phyloP scores from a whole-genome alignment of 2,329 filamentous ascomycete species.

The Ophiocordyceps camponoti-floridani region DNA sequence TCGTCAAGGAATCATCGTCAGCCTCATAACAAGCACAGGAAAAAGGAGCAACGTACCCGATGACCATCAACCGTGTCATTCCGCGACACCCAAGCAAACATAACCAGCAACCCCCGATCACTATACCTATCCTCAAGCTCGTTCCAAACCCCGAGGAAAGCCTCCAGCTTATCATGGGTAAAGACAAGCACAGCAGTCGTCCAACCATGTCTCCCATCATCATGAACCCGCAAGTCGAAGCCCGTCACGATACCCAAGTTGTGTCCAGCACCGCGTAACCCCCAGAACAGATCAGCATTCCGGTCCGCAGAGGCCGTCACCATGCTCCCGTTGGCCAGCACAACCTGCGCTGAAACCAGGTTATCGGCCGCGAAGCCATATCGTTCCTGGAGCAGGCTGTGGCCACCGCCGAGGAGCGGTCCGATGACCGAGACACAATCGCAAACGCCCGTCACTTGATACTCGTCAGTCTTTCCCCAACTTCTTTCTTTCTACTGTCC shows the following conservation, averaged over 20 bases:
- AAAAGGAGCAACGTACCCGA: background rate
- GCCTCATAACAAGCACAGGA: background rate
- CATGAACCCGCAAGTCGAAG: slow-evolving; percentile 12
- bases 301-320: slow-evolving; percentile 5
- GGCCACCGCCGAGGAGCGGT: slow-evolving; percentile 1
- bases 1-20: background rate
- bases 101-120: background rate
- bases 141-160: slow-evolving; percentile 1
- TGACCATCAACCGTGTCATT: background rate
- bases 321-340: slow-evolving; percentile 12
- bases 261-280: slow-evolving; percentile 12
- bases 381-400: background rate
- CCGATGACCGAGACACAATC: background rate
- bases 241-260: slow-evolving; percentile 16
- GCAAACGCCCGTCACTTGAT: background rate
- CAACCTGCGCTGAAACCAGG: slow-evolving; percentile 13
- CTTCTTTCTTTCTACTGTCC: background rate
- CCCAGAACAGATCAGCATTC: slow-evolving; percentile 17
- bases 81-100: background rate
- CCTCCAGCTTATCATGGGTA: slow-evolving; percentile 1
- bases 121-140: background rate
- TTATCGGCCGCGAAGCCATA: slow-evolving; percentile 14
- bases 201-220: background rate
- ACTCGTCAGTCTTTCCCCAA: background rate
- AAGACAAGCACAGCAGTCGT: background rate